Evolutionary conservation across 1,139 yeast genomes (phyloP), one percentile per base, ranked within the genome.

Genomic region (Nakaseomyces delphensis): DNA sequence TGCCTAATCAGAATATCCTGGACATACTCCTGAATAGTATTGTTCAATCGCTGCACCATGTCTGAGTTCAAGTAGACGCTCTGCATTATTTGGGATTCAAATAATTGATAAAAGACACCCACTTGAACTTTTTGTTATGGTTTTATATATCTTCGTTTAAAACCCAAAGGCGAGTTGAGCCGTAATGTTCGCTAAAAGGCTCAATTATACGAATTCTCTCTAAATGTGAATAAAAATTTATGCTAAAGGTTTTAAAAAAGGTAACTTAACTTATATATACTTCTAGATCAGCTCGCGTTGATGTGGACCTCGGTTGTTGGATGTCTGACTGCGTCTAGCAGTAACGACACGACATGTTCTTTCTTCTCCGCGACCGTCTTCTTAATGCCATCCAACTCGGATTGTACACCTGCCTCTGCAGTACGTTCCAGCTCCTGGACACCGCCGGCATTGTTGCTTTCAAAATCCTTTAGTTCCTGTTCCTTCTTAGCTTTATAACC

Each of bases 401-500:
- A 59, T 55, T 78, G 74, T 45, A 79, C 83, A 38, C 72, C 73
- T 18, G 56, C 57, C 54, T 79, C 84, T 32, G 94, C 94, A 43
- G 79, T 81, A 56, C 78, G 75, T 55, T 79, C 86, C 45, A 83
- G 78, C 50, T 76, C 67, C 47, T 76, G 80, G 20, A 59, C 60
- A 43, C 58, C 56, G 27, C 62, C 60, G 11, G 49, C 61, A 41
- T 60, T 60, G 39, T 53, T 77, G 40, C 70, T 68, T 64, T 86
- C 94, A 59, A 71, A 82, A 50, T 75, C 68, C 61, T 76, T 73
- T 67, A 89, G 77, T 66, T 91, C 96, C 37, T 68, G 70, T 55
- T 89, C 96, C 72, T 89, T 91, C 64, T 78, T 77, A 46, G 73
- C 66, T 72, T 85, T 87, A 75, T 91, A 91, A 45, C 78, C 81